phyloP scores from a whole-genome alignment of 805 yeast species.

The Zygoascus bituminiphila region DNA sequence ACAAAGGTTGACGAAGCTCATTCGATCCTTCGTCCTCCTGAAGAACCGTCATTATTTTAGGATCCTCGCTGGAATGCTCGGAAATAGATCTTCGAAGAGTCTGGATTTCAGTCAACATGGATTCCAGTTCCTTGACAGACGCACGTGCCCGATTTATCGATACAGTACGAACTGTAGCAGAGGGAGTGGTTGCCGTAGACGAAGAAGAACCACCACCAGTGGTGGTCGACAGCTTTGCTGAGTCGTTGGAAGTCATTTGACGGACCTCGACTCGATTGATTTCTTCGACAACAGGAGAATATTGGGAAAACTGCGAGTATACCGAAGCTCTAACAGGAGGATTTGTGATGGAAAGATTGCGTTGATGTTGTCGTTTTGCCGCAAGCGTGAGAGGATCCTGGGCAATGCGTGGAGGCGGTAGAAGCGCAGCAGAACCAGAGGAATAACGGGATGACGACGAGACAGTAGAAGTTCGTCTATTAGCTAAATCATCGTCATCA shows the following conservation, averaged over 20 bases:
- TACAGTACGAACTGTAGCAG: slow-evolving; percentile 5
- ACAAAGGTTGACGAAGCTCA: neutral
- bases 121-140: slow-evolving; percentile 14
- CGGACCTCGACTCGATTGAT: slow-evolving; percentile 14
- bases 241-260: neutral
- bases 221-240: neutral
- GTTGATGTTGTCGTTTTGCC: slow-evolving; percentile 4
- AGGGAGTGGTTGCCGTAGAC: slow-evolving; percentile 2
- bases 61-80: neutral
- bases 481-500: neutral
- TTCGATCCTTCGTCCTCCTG: neutral
- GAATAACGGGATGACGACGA: neutral
- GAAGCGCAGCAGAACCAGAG: neutral
- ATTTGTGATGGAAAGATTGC: neutral
- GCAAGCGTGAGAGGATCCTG: slow-evolving; percentile 7
- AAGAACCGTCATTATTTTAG: neutral
- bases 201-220: neutral
- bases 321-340: slow-evolving; percentile 10
- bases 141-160: slow-evolving; percentile 14
- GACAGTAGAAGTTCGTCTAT: neutral
- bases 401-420: neutral
- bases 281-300: slow-evolving; percentile 19
- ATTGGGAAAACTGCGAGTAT: slow-evolving; percentile 17
- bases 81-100: slow-evolving; percentile 13
- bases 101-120: slow-evolving; percentile 13